Evolutionary conservation across 192 early-diverging fungal genomes (phyloP).

Genomic region (Chytriomyces sp.): DNA sequence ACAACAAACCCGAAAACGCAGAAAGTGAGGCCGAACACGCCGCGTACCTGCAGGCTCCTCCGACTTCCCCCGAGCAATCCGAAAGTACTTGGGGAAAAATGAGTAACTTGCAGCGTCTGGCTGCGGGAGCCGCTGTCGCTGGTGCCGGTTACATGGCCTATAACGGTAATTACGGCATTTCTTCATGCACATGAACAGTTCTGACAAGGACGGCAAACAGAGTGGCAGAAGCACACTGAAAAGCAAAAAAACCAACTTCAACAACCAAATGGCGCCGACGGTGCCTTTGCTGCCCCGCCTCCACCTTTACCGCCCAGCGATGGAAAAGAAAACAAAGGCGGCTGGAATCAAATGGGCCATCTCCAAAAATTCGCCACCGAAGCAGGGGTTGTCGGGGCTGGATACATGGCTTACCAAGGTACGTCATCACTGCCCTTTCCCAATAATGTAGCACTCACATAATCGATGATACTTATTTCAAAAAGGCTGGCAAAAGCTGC

Average conservation of each 20-base stretch:
- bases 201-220: background rate
- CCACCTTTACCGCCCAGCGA: no score
- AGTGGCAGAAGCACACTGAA: background rate
- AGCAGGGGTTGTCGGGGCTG: no score
- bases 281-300: no score
- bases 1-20: background rate
- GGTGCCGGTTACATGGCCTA: background rate
- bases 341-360: no score
- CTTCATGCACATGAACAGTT: background rate
- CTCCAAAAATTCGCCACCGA: no score
- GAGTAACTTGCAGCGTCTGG: background rate
- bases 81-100: background rate
- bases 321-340: no score
- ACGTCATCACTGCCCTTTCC: no score
- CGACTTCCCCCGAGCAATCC: background rate
- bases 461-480: no score
- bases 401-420: no score
- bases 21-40: conserved; percentile 2
- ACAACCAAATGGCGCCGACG: no score
- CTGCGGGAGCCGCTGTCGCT: background rate
- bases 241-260: background rate
- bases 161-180: background rate
- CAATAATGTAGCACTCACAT: no score
- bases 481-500: no score
- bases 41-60: background rate